phyloP scores from a whole-genome alignment of 2,329 filamentous ascomycete species.

The Grosmannia huntii region DNA sequence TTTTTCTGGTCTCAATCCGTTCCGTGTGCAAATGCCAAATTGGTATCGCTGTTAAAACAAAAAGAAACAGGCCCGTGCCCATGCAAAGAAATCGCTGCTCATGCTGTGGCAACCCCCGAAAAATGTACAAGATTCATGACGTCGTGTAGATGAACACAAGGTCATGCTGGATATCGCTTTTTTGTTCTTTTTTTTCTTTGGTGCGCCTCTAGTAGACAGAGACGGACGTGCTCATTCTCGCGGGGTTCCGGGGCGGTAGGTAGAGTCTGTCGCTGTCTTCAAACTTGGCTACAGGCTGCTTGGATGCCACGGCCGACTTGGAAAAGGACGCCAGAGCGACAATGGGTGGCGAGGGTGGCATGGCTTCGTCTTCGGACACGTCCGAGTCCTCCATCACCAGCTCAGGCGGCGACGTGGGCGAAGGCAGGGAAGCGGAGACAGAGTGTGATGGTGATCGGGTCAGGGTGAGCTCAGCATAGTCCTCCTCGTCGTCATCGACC shows the following conservation, averaged over 20 bases:
- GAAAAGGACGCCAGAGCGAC: conserved; percentile 44
- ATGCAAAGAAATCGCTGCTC: not conserved
- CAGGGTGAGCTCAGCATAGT: conserved; percentile 52
- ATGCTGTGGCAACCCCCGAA: not conserved
- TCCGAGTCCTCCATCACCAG: conserved; percentile 49
- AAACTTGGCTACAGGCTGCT: conserved; percentile 12
- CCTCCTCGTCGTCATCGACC: conserved; percentile 49
- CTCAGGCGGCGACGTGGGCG: conserved; percentile 46
- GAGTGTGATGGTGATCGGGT: conserved; percentile 56
- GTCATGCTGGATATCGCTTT: not conserved
- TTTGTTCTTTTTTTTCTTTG: not conserved
- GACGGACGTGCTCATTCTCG: conserved; percentile 40
- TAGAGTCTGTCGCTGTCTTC: conserved; percentile 41
- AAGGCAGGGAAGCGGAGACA: conserved; percentile 33
- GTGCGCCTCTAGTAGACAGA: conserved; percentile 35
- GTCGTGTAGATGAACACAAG: not conserved
- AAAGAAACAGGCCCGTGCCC: not conserved
- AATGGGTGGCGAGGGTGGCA: conserved; percentile 58
- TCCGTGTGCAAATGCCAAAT: conserved; percentile 4
- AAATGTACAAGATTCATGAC: not conserved
- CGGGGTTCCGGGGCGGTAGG: conserved; percentile 36
- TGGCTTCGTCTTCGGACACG: conserved; percentile 53
- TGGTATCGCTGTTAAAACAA: conserved; percentile 1
- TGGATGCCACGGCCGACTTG: conserved; percentile 17
- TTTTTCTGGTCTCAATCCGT: conserved; percentile 1